Percentiles rank a stretch among this genome's conserved stretches.
Conservation (phyloP, 2,329 filamentous ascomycete genomes). For the Aspergillus fumigatus region DNA sequence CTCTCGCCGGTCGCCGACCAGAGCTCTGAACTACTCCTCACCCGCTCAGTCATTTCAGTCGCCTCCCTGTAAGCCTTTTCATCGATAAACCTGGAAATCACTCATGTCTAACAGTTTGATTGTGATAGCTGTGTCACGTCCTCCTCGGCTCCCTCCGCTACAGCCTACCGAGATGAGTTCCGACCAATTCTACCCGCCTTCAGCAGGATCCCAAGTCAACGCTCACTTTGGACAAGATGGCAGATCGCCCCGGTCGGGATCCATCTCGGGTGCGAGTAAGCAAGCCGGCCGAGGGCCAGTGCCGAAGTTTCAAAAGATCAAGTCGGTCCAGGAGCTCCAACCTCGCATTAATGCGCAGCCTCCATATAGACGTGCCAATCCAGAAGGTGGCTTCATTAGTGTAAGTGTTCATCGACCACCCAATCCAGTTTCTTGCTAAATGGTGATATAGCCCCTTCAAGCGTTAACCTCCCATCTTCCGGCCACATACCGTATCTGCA, state of each 20-base stretch:
- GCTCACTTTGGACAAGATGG: conserved; percentile 56
- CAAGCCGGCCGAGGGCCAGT: conserved; percentile 60
- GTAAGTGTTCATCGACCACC: conserved; percentile 49
- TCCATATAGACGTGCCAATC: conserved; percentile 85
- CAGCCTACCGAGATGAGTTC: conserved; percentile 62
- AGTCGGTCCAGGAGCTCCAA: conserved; percentile 67
- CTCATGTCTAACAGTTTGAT: conserved; percentile 15
- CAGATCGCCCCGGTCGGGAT: conserved; percentile 45
- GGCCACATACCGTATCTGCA: conserved; percentile 96
- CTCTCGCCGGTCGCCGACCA: conserved; percentile 73
- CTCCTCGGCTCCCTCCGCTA: conserved; percentile 71
- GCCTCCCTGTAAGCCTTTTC: conserved; percentile 48
- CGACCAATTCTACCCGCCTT: conserved; percentile 67
- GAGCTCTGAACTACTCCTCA: conserved; percentile 55
- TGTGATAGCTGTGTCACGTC: conserved; percentile 42
- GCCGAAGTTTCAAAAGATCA: conserved; percentile 80
- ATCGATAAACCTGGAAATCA: not conserved
- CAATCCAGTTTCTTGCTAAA: conserved; percentile 13
- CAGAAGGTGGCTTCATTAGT: conserved; percentile 96
- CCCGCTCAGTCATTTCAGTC: conserved; percentile 56
- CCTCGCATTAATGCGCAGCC: conserved; percentile 84
- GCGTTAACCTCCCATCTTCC: conserved; percentile 89
- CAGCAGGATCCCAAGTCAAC: conserved; percentile 67
- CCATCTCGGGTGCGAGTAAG: conserved; percentile 47
- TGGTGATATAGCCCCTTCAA: conserved; percentile 71